A percentile compares a stretch with the other conserved stretches of the same genome.
These are phyloP conservation scores for Avena atlantica DNA, from an alignment of 176 grass and related monocot species.

Conservation along the genomic window DNA sequence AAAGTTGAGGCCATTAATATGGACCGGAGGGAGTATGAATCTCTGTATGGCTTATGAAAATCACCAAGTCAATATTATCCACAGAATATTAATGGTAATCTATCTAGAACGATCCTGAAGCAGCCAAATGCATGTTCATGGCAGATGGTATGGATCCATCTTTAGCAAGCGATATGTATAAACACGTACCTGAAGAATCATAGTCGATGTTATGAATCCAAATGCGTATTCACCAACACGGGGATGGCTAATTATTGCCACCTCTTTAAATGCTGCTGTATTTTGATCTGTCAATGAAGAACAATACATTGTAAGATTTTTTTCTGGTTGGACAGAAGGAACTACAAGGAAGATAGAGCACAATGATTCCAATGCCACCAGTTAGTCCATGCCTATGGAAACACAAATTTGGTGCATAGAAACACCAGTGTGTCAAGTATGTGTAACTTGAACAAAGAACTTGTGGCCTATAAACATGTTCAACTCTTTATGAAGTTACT, in stretches of 20 bases:
- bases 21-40: not conserved
- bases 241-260: constrained; percentile 96
- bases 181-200: constrained; percentile 88
- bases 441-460: not conserved
- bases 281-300: constrained; percentile 86
- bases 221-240: constrained; percentile 97
- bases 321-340: constrained; percentile 24
- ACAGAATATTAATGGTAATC: constrained; percentile 5
- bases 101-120: not conserved
- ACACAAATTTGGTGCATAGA: constrained; percentile 13
- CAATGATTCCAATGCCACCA: constrained; percentile 7
- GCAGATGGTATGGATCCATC: constrained; percentile 4
- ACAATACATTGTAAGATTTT: not conserved
- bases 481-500: constrained; percentile 24
- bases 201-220: constrained; percentile 92
- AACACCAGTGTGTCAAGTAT: constrained; percentile 15
- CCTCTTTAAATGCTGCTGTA: constrained; percentile 94
- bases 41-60: constrained; percentile 18
- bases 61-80: not conserved
- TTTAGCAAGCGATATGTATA: not conserved
- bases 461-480: not conserved
- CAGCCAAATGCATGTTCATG: not conserved
- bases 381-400: not conserved
- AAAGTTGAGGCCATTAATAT: too few species aligned
- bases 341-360: constrained; percentile 12